These are phyloP conservation scores for Mucor irregularis DNA, from an alignment of 371 early-diverging fungal species.

Conservation along the genomic window DNA sequence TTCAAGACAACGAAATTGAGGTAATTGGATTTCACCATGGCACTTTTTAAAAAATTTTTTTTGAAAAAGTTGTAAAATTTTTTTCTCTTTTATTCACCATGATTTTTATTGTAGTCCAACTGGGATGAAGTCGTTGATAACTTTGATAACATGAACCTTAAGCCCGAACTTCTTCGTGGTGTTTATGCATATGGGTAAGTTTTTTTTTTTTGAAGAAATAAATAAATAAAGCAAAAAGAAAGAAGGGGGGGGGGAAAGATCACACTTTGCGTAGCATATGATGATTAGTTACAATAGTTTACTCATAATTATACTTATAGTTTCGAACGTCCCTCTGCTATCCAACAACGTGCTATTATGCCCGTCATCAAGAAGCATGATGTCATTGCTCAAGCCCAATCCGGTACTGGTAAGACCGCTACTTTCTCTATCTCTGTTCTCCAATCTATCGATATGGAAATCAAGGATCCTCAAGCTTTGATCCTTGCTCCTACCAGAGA, in stretches of 20 bases:
- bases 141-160: conserved; percentile 86
- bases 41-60: conserved; percentile 4
- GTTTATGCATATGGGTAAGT: conserved; percentile 85
- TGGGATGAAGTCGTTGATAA: conserved; percentile 76
- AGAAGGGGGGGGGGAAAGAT: background rate
- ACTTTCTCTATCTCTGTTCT: conserved; percentile 93
- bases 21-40: conserved; percentile 13
- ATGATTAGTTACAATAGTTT: too few species aligned
- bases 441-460: conserved; percentile 77
- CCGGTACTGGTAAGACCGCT: conserved; percentile 98
- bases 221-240: background rate
- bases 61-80: conserved; percentile 6
- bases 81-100: conserved; percentile 9
- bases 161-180: conserved; percentile 84
- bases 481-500: conserved; percentile 93
- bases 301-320: too few species aligned
- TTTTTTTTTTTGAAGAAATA: background rate
- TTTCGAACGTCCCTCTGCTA: conserved; percentile 89
- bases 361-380: conserved; percentile 84
- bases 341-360: conserved; percentile 92
- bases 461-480: conserved; percentile 83
- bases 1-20: conserved; percentile 47
- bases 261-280: background rate
- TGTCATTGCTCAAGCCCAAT: conserved; percentile 96
- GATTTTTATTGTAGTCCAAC: conserved; percentile 57